Base-by-base conservation (phyloP, 1,284 basidiomycete genomes). In the Fistulinella cinereoalba region DNA sequence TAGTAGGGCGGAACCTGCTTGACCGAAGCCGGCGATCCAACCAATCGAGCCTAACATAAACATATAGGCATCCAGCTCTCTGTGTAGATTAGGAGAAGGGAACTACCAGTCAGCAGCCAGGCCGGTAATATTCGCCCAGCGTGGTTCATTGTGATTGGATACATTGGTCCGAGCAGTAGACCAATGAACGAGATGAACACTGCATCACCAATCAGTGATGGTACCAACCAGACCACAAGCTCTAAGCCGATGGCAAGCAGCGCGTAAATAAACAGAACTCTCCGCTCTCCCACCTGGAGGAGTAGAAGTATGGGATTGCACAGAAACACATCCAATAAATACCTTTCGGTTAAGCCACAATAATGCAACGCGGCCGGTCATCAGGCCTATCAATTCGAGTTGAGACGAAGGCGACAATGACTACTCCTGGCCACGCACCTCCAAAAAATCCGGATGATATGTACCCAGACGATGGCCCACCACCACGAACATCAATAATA, bases 201-300 rank as follows among this genome's bases (percentile, higher is more conserved):
- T 2, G 77, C 81, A 33, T 69, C 71, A 29, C 71, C 73, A 21
- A 81, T 65, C 32, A 83, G 63, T 3, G 72, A 75, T 0, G 79
- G 79, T 2, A 80, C 75, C 12, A 80, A 66, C 82, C 82, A 83
- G 25, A 84, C 66, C 25, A 80, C 63, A 41, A 84, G 55, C 52
- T 83, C 78, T 22, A 81, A 62, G 16, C 73, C 75, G 12, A 76
- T 69, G 19, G 69, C 62, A n/a, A 71, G 58, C 34, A 61, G 0
- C 1, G 63, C 52, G 4, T 65, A 68, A 21, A 65, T 45, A n/a
- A 63, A 68, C 12, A 68, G n/a, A 22, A 52, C 55, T 24, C 49
- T 59, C 18, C 57, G 47, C 46, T 68, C 66, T 28, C 62, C 62
- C 19, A 65, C 50, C 62, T 64, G n/a, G 27, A 34, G 24, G n/a